Base-by-base conservation (phyloP, 805 yeast species). In the Blastobotrys americana region DNA sequence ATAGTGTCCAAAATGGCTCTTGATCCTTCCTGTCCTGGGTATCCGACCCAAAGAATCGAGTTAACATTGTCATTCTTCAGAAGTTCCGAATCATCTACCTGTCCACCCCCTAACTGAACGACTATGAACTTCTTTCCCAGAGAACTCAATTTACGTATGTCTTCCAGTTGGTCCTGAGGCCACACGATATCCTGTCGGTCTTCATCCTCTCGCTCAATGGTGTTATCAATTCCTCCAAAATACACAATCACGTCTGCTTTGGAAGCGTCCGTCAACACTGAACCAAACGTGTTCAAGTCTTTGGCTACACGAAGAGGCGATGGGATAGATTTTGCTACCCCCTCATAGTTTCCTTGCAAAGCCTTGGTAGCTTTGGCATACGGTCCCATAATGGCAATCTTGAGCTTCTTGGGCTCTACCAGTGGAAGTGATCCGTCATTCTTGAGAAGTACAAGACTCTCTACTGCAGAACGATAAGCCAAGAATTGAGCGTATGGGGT, bases 41-140 rank as follows among this genome's bases (percentile, higher is more conserved):
- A 47, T 5, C 50, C 50, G 28, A 41, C 47, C 50, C 50, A 47
- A 3, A 47, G 15, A 13, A 47, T 10, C 3, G 41, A 44, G 31
- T 43, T 36, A 21, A 47, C 45, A 3, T 40, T 39, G 4, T 23
- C 13, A 34, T 43, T 39, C 18, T 34, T 28, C 21, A 27, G 25
- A 9, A 47, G 31, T n/a, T 43, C 5, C 15, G 50, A 35, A 25
- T 19, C 25, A 21, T 47, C 50, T 4, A 47, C 38, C 20, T 47
- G 50, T 15, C 50, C 50, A 28, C 50, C 50, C 16, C 50, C 50
- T 35, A 47, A 19, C 23, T 47, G 50, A 9, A 33, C 41, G 8
- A 47, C 44, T 9, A 47, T 21, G 16, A 47, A 19, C 5, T 43
- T 27, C 41, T 47, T 47, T 15, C 40, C 38, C 5, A 43, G 33